Evolutionary conservation across 345 rosid genomes (phyloP), one percentile per base, ranked within the genome.

Genomic region (Noccaea caerulescens): DNA sequence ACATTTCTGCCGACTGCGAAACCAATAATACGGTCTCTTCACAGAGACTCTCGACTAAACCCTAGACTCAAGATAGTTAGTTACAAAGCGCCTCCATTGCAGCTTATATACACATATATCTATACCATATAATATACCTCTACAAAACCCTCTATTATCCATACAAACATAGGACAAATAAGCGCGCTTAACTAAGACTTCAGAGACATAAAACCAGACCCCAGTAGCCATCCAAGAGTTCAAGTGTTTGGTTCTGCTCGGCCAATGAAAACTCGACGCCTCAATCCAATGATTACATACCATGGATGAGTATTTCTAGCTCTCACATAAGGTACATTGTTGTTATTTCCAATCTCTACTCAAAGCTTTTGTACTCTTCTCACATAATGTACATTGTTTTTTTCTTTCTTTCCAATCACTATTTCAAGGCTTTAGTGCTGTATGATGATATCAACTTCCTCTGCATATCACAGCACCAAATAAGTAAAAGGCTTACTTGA

Each of bases 361-460:
- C 67, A 73, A 58, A 58, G 55, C 53, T 66, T 66, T 73, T 5
- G 46, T 14, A 54, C 11, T 66, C 18, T 16, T 27, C 71, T 46
- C 46, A 49, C 57, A 46, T 27, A 72, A 27, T 14, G 14, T 65
- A 34, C 38, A 42, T 10, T 32, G 47, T 10, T 72, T 58, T 42
- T 56, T 34, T 32, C 23, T 20, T 20, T 20, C 23, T 20, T 12
- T 14, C 20, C 47, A 38, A 11, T 3, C 18, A 50, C 52, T 58
- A 74, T 42, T 74, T 73, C 68, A 73, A 58, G 51, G 56, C 46
- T 66, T 66, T 73, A 5, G 47, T 12, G 61, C 12, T 66, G 62
- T 73, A 51, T 41, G 77, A 58, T 66, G 72, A 73, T 13, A 73
- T 73, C 68, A 73, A 50, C 61, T 42, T 73, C 49, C 77, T 73